Evolutionary conservation across 108 stramenopile genomes (phyloP), one percentile per base, ranked within the genome.

Genomic region (Cylindrotheca fusiformis): DNA sequence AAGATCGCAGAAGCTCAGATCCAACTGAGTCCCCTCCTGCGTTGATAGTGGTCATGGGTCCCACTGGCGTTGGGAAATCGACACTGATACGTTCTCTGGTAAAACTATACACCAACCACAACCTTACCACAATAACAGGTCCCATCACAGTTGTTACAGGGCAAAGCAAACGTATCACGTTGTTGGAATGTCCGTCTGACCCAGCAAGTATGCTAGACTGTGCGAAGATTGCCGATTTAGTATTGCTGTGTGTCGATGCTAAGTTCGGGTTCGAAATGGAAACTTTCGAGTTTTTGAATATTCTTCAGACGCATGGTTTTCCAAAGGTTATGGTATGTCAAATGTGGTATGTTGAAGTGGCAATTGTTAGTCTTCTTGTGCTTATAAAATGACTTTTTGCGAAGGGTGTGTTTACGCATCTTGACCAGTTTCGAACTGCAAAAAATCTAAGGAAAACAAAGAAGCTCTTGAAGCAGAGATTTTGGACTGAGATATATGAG

Each of bases 201-300:
- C 80, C 95, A 24, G 64, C 83, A 36, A 94, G 93, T 28, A 97
- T 98, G 98, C 74, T 97, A 26, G 99, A 99, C 81, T 84, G 95
- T 63, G 97, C 97, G 65, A 99, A 99, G 71, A 86, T 98, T 10
- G 97, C 98, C 10, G 99, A 99, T 68, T 76, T 99, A 2, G 97
- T 98, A 5, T 70, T 99, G 27, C 69, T 99, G 10, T 88, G 94
- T 32, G 95, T 99, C 24, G 99, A 99, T 78, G 97, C 97, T 44
- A 95, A 92, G 66, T 98, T 95, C 68, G 99, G 99, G 0, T 98
- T 99, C 65, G 99, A 99, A 78, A 98, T 99, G 97, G 97, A 98
- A 63, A 96, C 96, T 20, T 99, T 99, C 57, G 99, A 99, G 76
- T 98, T 97, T 65, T 78, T 99, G 14, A 98, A 97, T 76, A 84